Evolutionary conservation across 176 grass and related monocot genomes (phyloP), one percentile per base, ranked within the genome.

Genomic region (Avena sativa): DNA sequence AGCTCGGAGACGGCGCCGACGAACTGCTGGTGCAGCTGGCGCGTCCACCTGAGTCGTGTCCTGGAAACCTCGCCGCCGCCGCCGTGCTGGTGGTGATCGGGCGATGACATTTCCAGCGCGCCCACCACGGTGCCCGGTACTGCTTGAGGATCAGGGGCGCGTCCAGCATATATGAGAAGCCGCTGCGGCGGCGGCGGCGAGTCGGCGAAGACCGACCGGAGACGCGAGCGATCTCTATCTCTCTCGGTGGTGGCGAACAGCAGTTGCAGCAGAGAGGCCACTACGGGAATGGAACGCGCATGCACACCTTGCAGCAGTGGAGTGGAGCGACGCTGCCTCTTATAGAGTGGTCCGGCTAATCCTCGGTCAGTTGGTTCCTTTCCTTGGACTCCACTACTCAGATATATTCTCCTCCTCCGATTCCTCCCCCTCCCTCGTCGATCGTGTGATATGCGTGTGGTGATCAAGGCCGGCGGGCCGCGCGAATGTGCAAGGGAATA

Each of bases 21-120:
- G 87, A 98, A 95, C 47, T 79, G 86, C 43, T 80, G 78, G 71
- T 98, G 96, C 38, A 98, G 93, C 88, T 95, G 84, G 38, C 80
- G 63, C 10, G 93, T 95, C 96, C 96, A 98, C 84, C 89, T 88
- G 69, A 98, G 93, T 51, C 96, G 79, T 12, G 91, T 51, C 79
- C 94, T 90, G 52, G 92, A 43, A 43, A 43, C 40, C 40, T 43
- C 40, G 40, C 74, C 88, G 21, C 56, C 87, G 75, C 20, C 25
- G 40, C 49, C 53, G 3, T 76, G 78, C 71, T 79, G 85, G 28
- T 79, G 85, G 28, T 26, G 78, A 40, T 52, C 68, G 23, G 57
- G 5, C 47, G 78, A 71, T 8, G 83, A 20, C 89, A 90, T 91
- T 83, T 88, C 79, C 86, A 52, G 53, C 82, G 75, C 50, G 71